Evolutionary conservation across 2,329 filamentous ascomycete species (phyloP), one percentile per base, ranked within the genome.

Genomic region (Sarocladium brachiariae): DNA sequence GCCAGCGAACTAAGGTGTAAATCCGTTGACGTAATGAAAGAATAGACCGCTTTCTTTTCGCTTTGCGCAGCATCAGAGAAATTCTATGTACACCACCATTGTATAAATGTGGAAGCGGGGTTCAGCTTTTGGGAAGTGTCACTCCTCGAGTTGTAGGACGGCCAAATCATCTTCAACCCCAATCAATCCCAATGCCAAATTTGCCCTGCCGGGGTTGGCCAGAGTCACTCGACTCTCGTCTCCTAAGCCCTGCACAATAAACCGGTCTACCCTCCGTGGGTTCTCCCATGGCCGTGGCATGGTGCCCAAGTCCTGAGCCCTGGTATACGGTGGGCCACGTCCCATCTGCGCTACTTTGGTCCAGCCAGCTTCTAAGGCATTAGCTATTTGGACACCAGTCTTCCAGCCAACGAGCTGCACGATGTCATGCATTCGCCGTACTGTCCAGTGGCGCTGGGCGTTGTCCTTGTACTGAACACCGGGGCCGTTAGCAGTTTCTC

Each of bases 351-450:
- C 86, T 1, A 86, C 83, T 61, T 84, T 87, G 53, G 80, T 76
- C 93, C 93, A 99, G 0, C 83, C 78, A 2, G 83, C 84, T 66
- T 97, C 91, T 64, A 89, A 95, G 1, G 89, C 90, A 46, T 80
- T 76, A 0, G 89, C 89, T 55, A 96, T 92, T 35, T 90, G 81
- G 30, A 81, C 78, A 1, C 89, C 87, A 1, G 86, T 89, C 59
- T 89, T 86, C 87, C 89, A 96, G 1, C 93, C 93, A 0, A 89
- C 96, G 7, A 93, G 74, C 1, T 84, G 80, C 2, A 86, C 81
- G 34, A 95, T 84, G 58, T 89, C 84, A 57, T 83, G 78, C 51
- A 96, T 75, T 24, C 86, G 81, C 30, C 77, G 75, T 55, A 96
- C 77, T 0, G 86, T 79, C 87, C 89, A 95, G 52, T 79, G 76